Evolutionary conservation across 1,139 yeast genomes (phyloP).

Genomic region (Hyphopichia burtonii): DNA sequence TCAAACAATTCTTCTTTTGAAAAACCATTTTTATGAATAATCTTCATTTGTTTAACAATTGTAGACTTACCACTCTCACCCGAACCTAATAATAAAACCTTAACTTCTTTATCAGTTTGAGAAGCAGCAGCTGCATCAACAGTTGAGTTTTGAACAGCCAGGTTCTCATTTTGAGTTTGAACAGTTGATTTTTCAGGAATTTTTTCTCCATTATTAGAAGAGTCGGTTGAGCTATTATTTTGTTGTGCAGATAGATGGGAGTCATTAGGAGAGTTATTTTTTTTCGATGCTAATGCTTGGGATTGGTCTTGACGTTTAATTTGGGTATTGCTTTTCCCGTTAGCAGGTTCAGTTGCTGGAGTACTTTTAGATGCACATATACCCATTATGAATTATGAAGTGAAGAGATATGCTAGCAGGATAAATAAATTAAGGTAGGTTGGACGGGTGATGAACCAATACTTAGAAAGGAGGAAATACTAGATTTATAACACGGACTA

Average conservation of each 20-base stretch:
- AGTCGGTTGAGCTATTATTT: conserved; percentile 16
- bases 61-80: conserved; percentile 84
- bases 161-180: background rate
- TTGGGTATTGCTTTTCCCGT: conserved; percentile 9
- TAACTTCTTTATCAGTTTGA: conserved; percentile 43
- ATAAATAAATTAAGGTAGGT: too few relatives aligned
- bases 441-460: background rate
- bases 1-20: conserved; percentile 60
- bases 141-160: background rate
- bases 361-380: conserved; percentile 29
- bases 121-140: background rate
- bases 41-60: conserved; percentile 71
- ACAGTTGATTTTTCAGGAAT: background rate
- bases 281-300: conserved; percentile 5
- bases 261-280: background rate
- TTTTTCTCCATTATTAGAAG: conserved; percentile 12
- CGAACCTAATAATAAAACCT: conserved; percentile 67
- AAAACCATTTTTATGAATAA: conserved; percentile 71
- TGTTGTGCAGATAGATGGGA: conserved; percentile 1
- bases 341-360: conserved; percentile 1
- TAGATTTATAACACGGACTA: background rate
- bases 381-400: conserved; percentile 19
- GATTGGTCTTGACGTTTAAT: conserved; percentile 12
- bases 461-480: background rate
- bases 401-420: too few relatives aligned